Conservation (phyloP, 345 rosid genomes). For the Eutrema yunnanense region DNA sequence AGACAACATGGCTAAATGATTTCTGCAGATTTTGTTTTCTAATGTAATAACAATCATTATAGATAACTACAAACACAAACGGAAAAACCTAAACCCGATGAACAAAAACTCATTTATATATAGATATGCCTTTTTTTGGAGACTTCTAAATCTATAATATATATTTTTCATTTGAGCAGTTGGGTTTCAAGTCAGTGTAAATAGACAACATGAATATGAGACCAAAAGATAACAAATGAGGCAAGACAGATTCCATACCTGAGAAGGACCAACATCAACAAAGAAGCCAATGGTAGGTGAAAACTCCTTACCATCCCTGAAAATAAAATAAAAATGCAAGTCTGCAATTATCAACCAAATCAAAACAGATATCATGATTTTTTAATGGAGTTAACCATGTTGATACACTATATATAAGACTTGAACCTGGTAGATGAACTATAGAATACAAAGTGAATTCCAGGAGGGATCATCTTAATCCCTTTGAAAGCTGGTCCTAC, state of each 20-base stretch:
- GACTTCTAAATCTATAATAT: no score
- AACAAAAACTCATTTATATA: no score
- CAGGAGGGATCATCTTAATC: slow-evolving; percentile 94
- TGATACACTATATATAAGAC: neutral
- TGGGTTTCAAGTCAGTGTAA: no score
- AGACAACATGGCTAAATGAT: no score
- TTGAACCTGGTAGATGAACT: slow-evolving; percentile 70
- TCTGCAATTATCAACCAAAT: neutral
- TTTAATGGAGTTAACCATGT: neutral
- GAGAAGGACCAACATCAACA: slow-evolving; percentile 49
- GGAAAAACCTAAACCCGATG: no score
- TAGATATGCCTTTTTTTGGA: no score
- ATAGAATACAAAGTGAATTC: slow-evolving; percentile 76
- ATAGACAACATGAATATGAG: no score
- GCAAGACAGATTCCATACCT: slow-evolving; percentile 36
- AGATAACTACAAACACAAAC: no score
- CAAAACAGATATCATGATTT: neutral
- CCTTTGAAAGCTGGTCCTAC: slow-evolving; percentile 82
- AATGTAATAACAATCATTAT: no score
- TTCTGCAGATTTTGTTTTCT: no score
- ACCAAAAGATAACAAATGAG: no score
- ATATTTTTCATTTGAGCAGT: no score
- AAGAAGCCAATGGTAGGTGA: slow-evolving; percentile 81
- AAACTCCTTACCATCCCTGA: slow-evolving; percentile 82
- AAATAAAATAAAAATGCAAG: slow-evolving; percentile 12